These are phyloP conservation scores for Casaregolazyma suthepensis DNA, from an alignment of 1,139 yeast species.

Conservation along the genomic window DNA sequence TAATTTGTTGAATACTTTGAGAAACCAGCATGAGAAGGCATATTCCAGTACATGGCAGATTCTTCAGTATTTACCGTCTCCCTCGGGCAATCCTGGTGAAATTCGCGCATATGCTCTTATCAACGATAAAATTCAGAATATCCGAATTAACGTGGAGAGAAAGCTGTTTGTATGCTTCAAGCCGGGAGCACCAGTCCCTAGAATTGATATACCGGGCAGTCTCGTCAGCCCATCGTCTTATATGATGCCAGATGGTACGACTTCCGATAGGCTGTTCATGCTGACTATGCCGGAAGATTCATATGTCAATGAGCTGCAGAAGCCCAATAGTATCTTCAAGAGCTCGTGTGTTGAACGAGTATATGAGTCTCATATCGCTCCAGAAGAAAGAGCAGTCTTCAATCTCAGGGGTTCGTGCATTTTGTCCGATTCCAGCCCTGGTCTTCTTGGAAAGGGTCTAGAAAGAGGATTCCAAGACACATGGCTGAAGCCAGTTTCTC, in stretches of 20 bases:
- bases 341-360: conserved; percentile 60
- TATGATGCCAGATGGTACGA: conserved; percentile 65
- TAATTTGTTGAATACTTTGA: conserved; percentile 52
- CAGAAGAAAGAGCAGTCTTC: conserved; percentile 70
- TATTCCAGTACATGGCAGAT: conserved; percentile 82
- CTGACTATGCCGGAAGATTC: conserved; percentile 61
- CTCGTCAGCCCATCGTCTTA: conserved; percentile 54
- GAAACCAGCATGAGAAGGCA: conserved; percentile 65
- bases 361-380: conserved; percentile 66
- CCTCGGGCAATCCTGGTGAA: conserved; percentile 51
- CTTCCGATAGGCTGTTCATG: conserved; percentile 51
- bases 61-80: conserved; percentile 57
- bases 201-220: conserved; percentile 43
- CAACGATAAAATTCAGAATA: conserved; percentile 64
- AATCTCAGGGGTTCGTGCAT: conserved; percentile 69
- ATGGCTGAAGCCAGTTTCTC: conserved; percentile 35
- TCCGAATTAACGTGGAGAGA: conserved; percentile 70
- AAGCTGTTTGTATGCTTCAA: conserved; percentile 65
- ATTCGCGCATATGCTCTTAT: conserved; percentile 68
- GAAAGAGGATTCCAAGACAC: conserved; percentile 74
- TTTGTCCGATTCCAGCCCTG: conserved; percentile 64
- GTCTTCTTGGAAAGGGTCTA: conserved; percentile 81
- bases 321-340: conserved; percentile 60
- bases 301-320: conserved; percentile 51
- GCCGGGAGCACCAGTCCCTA: conserved; percentile 28